Evolutionary conservation across 192 early-diverging fungal species (phyloP).

Genomic region (Entrophospora sp.): DNA sequence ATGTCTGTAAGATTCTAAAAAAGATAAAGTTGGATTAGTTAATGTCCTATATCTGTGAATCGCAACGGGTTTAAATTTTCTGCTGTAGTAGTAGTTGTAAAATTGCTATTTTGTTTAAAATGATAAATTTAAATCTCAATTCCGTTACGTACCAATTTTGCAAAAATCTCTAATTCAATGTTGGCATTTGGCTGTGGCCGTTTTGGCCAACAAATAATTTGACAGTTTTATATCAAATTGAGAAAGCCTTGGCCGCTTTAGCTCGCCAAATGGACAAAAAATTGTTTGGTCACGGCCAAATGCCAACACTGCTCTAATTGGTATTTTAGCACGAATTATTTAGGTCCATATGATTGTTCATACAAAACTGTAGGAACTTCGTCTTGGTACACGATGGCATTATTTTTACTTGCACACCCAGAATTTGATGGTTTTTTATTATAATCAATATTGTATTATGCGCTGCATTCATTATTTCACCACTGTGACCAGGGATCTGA

Average conservation of each 20-base stretch:
- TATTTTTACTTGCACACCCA: neutral
- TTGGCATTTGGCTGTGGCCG: too few relatives aligned
- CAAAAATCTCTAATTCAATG: too few relatives aligned
- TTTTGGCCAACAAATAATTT: too few relatives aligned
- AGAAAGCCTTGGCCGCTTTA: too few relatives aligned
- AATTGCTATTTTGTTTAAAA: neutral
- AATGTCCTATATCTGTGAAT: conserved; percentile 2
- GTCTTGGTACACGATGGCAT: neutral
- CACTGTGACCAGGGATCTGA: neutral
- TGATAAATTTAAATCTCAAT: neutral
- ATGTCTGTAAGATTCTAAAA: conserved; percentile 11
- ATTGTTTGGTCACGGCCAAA: too few relatives aligned
- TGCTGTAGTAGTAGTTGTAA: neutral
- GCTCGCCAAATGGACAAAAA: too few relatives aligned
- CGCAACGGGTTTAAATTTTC: conserved; percentile 3
- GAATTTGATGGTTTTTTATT: neutral
- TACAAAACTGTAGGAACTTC: neutral
- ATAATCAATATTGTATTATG: neutral
- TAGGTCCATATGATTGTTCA: neutral
- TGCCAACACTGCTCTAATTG: too few relatives aligned
- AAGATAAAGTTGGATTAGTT: neutral
- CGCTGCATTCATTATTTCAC: neutral
- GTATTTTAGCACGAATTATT: too few relatives aligned
- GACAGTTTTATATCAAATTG: too few relatives aligned
- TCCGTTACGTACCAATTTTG: conserved; percentile 9